phyloP scores from a whole-genome alignment of 129 eudicot species.

The Rutidosis leptorrhynchoides region DNA sequence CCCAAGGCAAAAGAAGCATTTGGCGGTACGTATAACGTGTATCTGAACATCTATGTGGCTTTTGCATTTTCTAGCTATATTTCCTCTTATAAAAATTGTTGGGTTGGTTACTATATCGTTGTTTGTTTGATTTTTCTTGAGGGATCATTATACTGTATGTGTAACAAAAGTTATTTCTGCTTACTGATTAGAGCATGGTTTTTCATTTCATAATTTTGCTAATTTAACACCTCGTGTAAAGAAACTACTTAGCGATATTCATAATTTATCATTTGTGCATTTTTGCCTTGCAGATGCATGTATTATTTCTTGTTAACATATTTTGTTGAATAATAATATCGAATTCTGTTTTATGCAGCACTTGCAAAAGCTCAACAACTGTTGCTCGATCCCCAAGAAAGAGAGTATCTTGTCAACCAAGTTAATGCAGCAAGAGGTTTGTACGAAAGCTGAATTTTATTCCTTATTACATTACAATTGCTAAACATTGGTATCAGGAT shows the following conservation, averaged over 20 bases:
- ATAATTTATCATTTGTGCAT: constrained; percentile 6
- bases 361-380: constrained; percentile 96
- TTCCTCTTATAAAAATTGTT: background rate
- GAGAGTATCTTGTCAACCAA: constrained; percentile 88
- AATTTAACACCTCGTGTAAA: background rate
- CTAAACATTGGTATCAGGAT: background rate
- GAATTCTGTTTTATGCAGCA: constrained; percentile 48
- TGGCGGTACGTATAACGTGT: constrained; percentile 55
- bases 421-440: constrained; percentile 86
- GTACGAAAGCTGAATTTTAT: constrained; percentile 15
- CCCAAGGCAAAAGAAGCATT: constrained; percentile 98
- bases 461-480: constrained; percentile 14
- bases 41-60: background rate
- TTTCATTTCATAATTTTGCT: background rate
- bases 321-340: constrained; percentile 7
- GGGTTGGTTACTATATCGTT: background rate
- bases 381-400: constrained; percentile 87
- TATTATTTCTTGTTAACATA: constrained; percentile 20
- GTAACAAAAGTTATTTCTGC: background rate
- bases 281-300: background rate
- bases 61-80: background rate
- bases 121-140: background rate
- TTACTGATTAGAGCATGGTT: background rate
- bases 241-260: background rate
- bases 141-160: background rate